phyloP scores from a whole-genome alignment of 2,329 filamentous ascomycete genomes.

The Lojkania enalia region DNA sequence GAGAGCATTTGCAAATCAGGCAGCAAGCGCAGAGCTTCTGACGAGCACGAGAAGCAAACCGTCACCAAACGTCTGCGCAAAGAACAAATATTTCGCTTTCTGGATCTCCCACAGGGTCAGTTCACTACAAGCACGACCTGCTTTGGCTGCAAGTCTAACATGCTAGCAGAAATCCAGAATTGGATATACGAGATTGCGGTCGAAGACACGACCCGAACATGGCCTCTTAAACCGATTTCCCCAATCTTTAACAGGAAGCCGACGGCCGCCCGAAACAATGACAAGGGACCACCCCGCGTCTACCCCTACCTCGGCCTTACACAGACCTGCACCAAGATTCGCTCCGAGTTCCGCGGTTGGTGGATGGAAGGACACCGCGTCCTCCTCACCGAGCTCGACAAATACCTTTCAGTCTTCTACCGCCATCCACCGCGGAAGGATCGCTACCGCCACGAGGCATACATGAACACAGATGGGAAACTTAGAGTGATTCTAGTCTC shows the following conservation, averaged over 20 bases:
- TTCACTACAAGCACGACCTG: background rate
- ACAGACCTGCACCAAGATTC: constrained; percentile 25
- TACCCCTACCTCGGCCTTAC: constrained; percentile 27
- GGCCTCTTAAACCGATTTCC: constrained; percentile 12
- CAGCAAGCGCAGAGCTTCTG: too few relatives aligned
- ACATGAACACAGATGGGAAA: constrained; percentile 8
- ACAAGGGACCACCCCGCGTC: background rate
- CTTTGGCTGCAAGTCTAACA: background rate
- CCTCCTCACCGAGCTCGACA: constrained; percentile 17
- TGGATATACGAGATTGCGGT: constrained; percentile 25
- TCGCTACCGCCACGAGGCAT: constrained; percentile 1
- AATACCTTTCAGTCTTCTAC: constrained; percentile 29
- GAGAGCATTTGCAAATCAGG: too few relatives aligned
- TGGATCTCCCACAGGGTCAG: constrained; percentile 29
- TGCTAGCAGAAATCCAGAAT: constrained; percentile 27
- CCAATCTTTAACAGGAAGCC: too few relatives aligned
- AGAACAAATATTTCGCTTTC: constrained; percentile 28
- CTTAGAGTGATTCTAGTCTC: constrained; percentile 19
- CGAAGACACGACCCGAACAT: constrained; percentile 15
- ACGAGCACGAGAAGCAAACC: too few relatives aligned
- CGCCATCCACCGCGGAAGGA: constrained; percentile 10
- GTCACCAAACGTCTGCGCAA: too few relatives aligned
- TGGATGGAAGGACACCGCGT: constrained; percentile 29
- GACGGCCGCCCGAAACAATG: too few relatives aligned
- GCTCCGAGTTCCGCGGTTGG: constrained; percentile 29